phyloP scores from a whole-genome alignment of 208 protist genomes.

The Hexamita inflata region DNA sequence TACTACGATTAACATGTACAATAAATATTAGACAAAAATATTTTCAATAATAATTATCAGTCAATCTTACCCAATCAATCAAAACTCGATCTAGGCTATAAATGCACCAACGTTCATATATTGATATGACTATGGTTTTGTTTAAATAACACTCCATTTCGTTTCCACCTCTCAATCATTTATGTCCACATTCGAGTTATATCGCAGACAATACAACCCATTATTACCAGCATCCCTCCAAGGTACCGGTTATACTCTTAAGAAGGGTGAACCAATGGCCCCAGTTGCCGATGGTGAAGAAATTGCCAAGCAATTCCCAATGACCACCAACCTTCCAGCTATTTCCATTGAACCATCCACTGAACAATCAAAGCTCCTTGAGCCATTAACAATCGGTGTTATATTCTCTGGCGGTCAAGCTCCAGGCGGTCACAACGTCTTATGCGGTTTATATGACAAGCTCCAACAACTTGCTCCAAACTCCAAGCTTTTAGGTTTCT shows the following conservation, averaged over 20 bases:
- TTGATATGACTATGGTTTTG: no score
- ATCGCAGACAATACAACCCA: constrained; percentile 2
- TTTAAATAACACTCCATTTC: no score
- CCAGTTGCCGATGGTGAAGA: constrained; percentile 8
- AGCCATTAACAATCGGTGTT: constrained; percentile 34
- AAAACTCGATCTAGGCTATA: no score
- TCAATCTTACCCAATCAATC: no score
- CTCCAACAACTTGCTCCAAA: constrained; percentile 30
- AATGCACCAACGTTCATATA: no score
- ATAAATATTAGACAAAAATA: no score
- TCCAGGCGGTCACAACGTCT: constrained; percentile 46
- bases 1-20: no score
- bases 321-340: constrained; percentile 12
- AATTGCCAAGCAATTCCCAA: constrained; percentile 7
- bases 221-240: not conserved
- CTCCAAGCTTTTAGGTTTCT: constrained; percentile 31
- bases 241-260: not conserved
- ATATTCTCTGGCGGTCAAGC: constrained; percentile 46
- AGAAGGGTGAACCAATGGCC: not conserved
- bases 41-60: no score
- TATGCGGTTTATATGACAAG: constrained; percentile 44
- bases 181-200: constrained; percentile 23
- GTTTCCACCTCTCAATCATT: no score
- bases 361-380: not conserved
- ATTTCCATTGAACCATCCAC: not conserved